phyloP scores from a whole-genome alignment of 2,329 filamentous ascomycete genomes.

The Ilyonectria destructans region DNA sequence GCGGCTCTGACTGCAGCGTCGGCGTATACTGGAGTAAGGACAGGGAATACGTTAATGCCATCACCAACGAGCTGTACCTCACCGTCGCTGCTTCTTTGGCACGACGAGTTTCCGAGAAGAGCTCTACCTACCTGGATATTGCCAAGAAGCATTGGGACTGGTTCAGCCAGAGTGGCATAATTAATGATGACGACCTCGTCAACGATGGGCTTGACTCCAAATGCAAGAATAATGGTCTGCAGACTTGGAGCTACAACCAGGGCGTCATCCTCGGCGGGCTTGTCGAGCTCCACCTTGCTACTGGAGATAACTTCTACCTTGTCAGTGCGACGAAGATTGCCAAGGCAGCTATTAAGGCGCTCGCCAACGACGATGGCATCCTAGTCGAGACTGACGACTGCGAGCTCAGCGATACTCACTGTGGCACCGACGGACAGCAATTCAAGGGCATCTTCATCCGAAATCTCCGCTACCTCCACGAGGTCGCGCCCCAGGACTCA shows the following conservation, averaged over 20 bases:
- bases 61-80: slow-evolving; percentile 73
- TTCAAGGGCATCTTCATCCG: slow-evolving; percentile 83
- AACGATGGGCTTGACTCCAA: slow-evolving; percentile 67
- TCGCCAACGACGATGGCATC: slow-evolving; percentile 64
- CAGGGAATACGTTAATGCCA: slow-evolving; percentile 67
- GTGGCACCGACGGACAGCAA: slow-evolving; percentile 69
- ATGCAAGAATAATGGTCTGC: slow-evolving; percentile 68
- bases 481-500: slow-evolving; percentile 62
- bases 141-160: slow-evolving; percentile 69
- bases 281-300: slow-evolving; percentile 66
- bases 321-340: slow-evolving; percentile 65
- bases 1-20: slow-evolving; percentile 65
- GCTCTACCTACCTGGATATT: slow-evolving; percentile 62
- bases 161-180: slow-evolving; percentile 67
- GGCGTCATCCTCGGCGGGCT: slow-evolving; percentile 71
- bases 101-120: slow-evolving; percentile 60
- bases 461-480: slow-evolving; percentile 74
- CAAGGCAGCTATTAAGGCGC: slow-evolving; percentile 64
- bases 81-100: slow-evolving; percentile 69
- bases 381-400: slow-evolving; percentile 59
- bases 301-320: slow-evolving; percentile 60
- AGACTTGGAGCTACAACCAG: slow-evolving; percentile 72
- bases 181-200: slow-evolving; percentile 66
- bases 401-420: slow-evolving; percentile 55
- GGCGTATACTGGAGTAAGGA: slow-evolving; percentile 73